Base-by-base conservation (phyloP, 1,139 yeast genomes). In the Lodderomyces parapsilosis region DNA sequence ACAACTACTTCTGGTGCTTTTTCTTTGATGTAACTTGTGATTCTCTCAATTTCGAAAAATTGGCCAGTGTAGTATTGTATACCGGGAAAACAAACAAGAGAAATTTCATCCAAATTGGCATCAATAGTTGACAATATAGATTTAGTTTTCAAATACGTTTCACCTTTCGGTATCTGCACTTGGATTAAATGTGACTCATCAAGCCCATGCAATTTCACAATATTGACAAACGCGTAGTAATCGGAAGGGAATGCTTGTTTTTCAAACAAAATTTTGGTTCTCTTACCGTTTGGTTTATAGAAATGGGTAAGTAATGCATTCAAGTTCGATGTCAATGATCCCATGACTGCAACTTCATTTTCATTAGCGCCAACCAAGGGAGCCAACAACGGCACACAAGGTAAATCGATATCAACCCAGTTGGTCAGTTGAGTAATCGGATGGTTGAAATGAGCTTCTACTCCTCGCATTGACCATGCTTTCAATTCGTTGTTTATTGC, bases 11-110 rank as follows among this genome's bases (percentile, higher is more conserved):
- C 83, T 6, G 48, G 43, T 15, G 33, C 31, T 18, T 49, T 44
- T 6, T 56, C 52, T 30, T 64, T 62, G 5, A 83, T 89, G 39
- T 68, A 69, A 14, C 58, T 57, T 2, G 97, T 90, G 52, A 91
- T 88, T 13, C 60, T 61, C 41, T 70, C 71, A 34, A 91, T 86
- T 40, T 88, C 87, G 58, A 91, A 90, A 28, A 71, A 70, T 61
- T 91, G 98, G 3, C 98, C 98, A 0, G 97, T 83, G 60, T 90
- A 91, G 66, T 85, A 91, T 58, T 91, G 98, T 46, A 91, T 81
- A 1, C 96, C 98, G 0, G 97, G 86, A 42, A 91, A 78, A 52
- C 94, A 76, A 4, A 89, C 81, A 22, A 91, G 55, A 0, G 96
- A 91, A 41, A 89, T 60, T 41, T 80, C 78, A 20, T 83, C 81